A percentile compares a stretch with the other conserved stretches of the same genome.
Conservation (phyloP, 345 rosid species). For the Trapa bicornis region DNA sequence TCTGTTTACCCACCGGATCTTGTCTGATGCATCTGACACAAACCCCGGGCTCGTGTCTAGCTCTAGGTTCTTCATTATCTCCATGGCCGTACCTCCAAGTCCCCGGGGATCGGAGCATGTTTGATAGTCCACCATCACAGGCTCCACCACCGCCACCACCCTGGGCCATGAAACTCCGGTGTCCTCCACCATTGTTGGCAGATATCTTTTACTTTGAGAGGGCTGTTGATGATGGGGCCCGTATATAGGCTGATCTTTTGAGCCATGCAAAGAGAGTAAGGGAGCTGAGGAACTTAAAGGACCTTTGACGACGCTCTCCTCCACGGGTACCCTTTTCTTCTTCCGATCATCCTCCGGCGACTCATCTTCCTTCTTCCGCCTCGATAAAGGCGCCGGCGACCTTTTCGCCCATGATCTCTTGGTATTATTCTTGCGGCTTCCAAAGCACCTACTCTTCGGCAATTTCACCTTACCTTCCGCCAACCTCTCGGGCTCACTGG, state of each 20-base stretch:
- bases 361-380: neutral
- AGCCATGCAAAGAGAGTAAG: neutral
- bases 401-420: neutral
- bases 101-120: slow-evolving; percentile 13
- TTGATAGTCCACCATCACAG: slow-evolving; percentile 25
- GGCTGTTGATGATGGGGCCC: neutral
- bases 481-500: neutral
- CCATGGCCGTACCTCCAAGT: slow-evolving; percentile 24
- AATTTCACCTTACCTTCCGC: neutral
- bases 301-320: neutral
- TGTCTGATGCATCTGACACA: slow-evolving; percentile 24
- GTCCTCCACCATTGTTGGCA: neutral
- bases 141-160: slow-evolving; percentile 13
- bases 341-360: neutral
- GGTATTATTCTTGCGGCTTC: neutral
- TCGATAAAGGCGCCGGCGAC: neutral
- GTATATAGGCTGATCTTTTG: too few relatives aligned
- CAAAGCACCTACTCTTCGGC: neutral
- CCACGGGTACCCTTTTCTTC: neutral
- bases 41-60: slow-evolving; percentile 41
- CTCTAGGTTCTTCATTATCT: slow-evolving; percentile 18
- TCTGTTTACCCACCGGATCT: slow-evolving; percentile 35
- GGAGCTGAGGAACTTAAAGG: neutral
- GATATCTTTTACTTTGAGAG: neutral
- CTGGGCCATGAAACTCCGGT: neutral